Percentiles rank a stretch among this genome's conserved stretches.
These are phyloP conservation scores for Xylaria grammica DNA, from an alignment of 495 filamentous ascomycete genomes.

Conservation along the genomic window DNA sequence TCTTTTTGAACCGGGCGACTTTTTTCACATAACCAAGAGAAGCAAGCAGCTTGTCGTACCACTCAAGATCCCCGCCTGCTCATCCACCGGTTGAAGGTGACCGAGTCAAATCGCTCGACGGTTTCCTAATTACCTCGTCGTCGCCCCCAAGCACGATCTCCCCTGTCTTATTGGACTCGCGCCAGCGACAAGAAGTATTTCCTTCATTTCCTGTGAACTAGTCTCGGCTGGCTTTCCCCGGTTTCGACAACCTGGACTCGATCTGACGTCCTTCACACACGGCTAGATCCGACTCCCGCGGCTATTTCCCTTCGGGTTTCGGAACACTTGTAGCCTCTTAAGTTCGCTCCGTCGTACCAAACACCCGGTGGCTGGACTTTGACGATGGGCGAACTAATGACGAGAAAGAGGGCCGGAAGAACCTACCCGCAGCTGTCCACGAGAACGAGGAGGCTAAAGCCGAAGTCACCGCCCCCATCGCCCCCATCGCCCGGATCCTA, in stretches of 20 bases:
- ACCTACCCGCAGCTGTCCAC: slow-evolving; percentile 8
- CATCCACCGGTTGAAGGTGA: slow-evolving; percentile 24
- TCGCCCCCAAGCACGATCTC: background rate
- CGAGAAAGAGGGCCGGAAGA: slow-evolving; percentile 9
- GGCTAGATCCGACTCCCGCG: slow-evolving; percentile 20
- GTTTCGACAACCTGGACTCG: slow-evolving; percentile 1
- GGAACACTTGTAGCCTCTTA: slow-evolving; percentile 12
- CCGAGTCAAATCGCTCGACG: slow-evolving; percentile 19
- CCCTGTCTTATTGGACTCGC: slow-evolving; percentile 4
- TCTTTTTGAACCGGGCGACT: slow-evolving; percentile 7
- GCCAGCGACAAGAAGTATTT: slow-evolving; percentile 18
- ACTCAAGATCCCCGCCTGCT: slow-evolving; percentile 17
- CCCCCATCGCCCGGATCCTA: slow-evolving; percentile 20
- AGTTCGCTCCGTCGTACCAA: slow-evolving; percentile 15
- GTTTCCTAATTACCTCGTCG: slow-evolving; percentile 1
- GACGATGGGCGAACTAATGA: slow-evolving; percentile 14
- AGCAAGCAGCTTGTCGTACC: slow-evolving; percentile 19
- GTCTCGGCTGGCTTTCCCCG: slow-evolving; percentile 18
- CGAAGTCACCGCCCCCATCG: slow-evolving; percentile 14
- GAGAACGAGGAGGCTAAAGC: slow-evolving; percentile 12
- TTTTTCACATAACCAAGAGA: slow-evolving; percentile 8
- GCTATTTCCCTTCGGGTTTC: slow-evolving; percentile 3
- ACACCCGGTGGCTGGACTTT: slow-evolving; percentile 14
- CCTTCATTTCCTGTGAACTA: slow-evolving; percentile 11
- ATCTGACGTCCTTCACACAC: slow-evolving; percentile 8